A percentile compares a stretch with the other conserved stretches of the same genome.
phyloP scores from a whole-genome alignment of 1,284 basidiomycete genomes.

The Peniophora sp. region DNA sequence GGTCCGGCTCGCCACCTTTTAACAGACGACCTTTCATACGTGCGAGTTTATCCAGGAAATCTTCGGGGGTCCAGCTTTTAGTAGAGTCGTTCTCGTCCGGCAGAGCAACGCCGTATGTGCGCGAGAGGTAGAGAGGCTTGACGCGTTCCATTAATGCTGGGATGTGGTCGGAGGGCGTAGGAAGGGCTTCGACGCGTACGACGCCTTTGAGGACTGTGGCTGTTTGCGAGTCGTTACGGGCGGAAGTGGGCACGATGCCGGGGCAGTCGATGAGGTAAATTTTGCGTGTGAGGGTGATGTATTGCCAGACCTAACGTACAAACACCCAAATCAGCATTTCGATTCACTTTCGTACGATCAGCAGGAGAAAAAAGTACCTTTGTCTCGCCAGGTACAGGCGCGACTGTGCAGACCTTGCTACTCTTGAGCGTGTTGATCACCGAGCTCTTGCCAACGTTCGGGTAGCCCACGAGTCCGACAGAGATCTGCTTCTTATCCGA shows the following conservation, averaged over 20 bases:
- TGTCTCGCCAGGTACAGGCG: slow-evolving; percentile 97
- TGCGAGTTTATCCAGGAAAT: slow-evolving; percentile 81
- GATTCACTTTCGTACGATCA: not conserved
- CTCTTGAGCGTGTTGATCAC: slow-evolving; percentile 99
- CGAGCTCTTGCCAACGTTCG: slow-evolving; percentile 95
- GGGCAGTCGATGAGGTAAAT: slow-evolving; percentile 99
- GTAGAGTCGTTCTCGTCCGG: slow-evolving; percentile 51
- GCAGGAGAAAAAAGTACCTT: slow-evolving; percentile 55
- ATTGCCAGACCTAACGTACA: slow-evolving; percentile 94
- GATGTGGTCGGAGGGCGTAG: slow-evolving; percentile 92
- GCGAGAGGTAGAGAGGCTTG: slow-evolving; percentile 86
- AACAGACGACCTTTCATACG: slow-evolving; percentile 88
- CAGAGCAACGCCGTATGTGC: slow-evolving; percentile 79
- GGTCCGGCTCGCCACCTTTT: slow-evolving; percentile 92
- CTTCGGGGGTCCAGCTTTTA: slow-evolving; percentile 68
- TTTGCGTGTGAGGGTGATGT: slow-evolving; percentile 91
- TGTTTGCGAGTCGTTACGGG: slow-evolving; percentile 86
- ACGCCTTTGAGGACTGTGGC: slow-evolving; percentile 96
- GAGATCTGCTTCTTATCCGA: slow-evolving; percentile 99
- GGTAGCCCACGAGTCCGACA: slow-evolving; percentile 97
- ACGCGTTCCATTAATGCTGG: slow-evolving; percentile 84
- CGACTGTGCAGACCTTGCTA: slow-evolving; percentile 96
- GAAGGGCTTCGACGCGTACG: slow-evolving; percentile 91
- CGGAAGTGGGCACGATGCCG: slow-evolving; percentile 93
- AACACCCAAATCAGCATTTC: no score